phyloP scores from a whole-genome alignment of 768 basidiomycete species.

The Tulasnella sp. region DNA sequence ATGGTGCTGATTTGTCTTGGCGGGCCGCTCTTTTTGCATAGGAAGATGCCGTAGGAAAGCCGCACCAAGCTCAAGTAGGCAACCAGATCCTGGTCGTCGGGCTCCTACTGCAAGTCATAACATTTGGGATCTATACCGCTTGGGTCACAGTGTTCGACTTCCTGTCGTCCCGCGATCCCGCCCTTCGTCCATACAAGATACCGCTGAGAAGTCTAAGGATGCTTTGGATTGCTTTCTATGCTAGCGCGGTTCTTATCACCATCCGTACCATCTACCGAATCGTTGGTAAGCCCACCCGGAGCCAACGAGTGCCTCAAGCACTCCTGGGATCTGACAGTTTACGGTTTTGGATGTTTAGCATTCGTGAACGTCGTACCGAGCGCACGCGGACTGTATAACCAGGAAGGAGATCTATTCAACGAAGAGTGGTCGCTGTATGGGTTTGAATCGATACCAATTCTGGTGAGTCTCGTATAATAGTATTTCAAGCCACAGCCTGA shows the following conservation, averaged over 20 bases:
- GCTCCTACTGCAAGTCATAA: slow-evolving; percentile 27
- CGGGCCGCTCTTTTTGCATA: slow-evolving; percentile 1
- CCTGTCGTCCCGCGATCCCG: neutral
- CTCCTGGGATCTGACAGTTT: neutral
- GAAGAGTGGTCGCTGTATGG: slow-evolving; percentile 29
- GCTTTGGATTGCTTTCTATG: too few species aligned
- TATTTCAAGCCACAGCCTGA: neutral
- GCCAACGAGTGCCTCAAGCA: neutral
- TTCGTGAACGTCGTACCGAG: slow-evolving; percentile 21
- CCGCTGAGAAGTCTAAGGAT: neutral
- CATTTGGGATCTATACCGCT: slow-evolving; percentile 24
- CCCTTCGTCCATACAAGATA: neutral
- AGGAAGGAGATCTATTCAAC: slow-evolving; percentile 24
- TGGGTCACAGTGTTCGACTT: slow-evolving; percentile 21
- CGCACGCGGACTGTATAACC: neutral
- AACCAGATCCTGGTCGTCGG: slow-evolving; percentile 27
- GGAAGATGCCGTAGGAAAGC: neutral
- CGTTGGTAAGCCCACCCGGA: slow-evolving; percentile 22
- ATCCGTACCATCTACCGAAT: slow-evolving; percentile 26
- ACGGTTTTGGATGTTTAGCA: neutral
- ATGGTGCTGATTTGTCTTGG: neutral
- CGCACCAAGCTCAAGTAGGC: neutral
- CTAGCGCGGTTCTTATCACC: neutral
- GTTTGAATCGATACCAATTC: slow-evolving; percentile 15
- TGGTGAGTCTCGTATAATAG: slow-evolving; percentile 4